These are phyloP conservation scores for Asparagopsis taxiformis DNA, from an alignment of 31 red algal species.

Conservation along the genomic window DNA sequence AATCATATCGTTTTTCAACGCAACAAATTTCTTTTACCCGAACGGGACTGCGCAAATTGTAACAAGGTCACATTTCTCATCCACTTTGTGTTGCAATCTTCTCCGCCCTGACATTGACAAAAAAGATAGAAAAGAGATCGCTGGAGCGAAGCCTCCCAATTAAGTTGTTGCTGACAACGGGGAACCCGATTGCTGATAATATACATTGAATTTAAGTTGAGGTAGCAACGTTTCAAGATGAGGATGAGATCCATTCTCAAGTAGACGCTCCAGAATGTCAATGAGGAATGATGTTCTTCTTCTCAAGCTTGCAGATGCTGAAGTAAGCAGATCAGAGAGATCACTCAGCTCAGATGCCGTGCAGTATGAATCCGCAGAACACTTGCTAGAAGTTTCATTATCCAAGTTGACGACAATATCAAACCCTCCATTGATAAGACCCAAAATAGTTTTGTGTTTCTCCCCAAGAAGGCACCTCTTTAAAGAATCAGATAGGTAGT, in stretches of 20 bases:
- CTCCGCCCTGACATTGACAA: too few relatives aligned
- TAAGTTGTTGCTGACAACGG: too few relatives aligned
- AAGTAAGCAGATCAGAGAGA: conserved; percentile 37
- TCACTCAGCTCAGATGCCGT: not conserved
- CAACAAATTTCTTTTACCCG: too few relatives aligned
- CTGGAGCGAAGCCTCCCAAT: too few relatives aligned
- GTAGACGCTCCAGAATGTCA: conserved; percentile 35
- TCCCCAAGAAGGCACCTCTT: conserved; percentile 43
- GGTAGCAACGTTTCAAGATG: conserved; percentile 54
- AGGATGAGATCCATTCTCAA: conserved; percentile 35
- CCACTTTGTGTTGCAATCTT: too few relatives aligned
- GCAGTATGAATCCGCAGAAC: not conserved
- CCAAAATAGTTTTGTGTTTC: conserved; percentile 34
- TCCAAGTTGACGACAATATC: conserved; percentile 64
- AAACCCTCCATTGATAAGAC: conserved; percentile 57
- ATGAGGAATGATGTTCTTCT: conserved; percentile 40
- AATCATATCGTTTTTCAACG: too few relatives aligned
- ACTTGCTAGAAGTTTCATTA: conserved; percentile 26
- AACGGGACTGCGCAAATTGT: too few relatives aligned
- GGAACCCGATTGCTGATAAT: not conserved
- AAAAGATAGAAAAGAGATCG: too few relatives aligned
- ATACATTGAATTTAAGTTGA: not conserved
- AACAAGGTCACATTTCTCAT: too few relatives aligned
- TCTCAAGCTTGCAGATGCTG: conserved; percentile 46
- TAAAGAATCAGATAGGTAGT: conserved; percentile 34